Percentiles rank a stretch among this genome's conserved stretches.
phyloP scores from a whole-genome alignment of 257 asterid species.

The Ligustrum vulgare region DNA sequence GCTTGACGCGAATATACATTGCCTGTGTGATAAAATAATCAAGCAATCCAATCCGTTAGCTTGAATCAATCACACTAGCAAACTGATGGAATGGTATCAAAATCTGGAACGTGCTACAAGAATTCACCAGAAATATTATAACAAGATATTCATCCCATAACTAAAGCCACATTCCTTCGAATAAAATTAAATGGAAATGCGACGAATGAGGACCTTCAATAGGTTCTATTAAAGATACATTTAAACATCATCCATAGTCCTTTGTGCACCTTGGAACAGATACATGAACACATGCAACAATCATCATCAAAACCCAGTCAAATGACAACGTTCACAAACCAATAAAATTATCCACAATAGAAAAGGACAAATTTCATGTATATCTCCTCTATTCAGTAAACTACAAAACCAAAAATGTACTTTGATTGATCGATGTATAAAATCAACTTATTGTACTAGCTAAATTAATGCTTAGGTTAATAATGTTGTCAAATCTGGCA shows the following conservation, averaged over 20 bases:
- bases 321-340: neutral
- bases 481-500: too few species aligned
- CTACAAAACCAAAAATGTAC: neutral
- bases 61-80: constrained; percentile 8
- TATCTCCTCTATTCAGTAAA: neutral
- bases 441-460: neutral
- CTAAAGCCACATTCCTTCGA: constrained; percentile 5
- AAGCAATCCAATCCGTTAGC: constrained; percentile 7
- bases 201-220: neutral
- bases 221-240: too few species aligned
- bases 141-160: neutral
- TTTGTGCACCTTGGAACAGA: constrained; percentile 11
- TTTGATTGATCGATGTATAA: neutral
- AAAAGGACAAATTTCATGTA: neutral
- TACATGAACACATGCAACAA: constrained; percentile 3
- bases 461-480: neutral
- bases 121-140: neutral
- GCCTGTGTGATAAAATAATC: constrained; percentile 46
- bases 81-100: constrained; percentile 1
- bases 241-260: constrained; percentile 4
- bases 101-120: neutral
- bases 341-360: neutral
- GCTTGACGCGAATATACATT: constrained; percentile 91
- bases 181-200: neutral
- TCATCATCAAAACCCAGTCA: neutral